Evolutionary conservation across 164 flowering plant genomes (phyloP).

Genomic region (Liquidambar formosana): DNA sequence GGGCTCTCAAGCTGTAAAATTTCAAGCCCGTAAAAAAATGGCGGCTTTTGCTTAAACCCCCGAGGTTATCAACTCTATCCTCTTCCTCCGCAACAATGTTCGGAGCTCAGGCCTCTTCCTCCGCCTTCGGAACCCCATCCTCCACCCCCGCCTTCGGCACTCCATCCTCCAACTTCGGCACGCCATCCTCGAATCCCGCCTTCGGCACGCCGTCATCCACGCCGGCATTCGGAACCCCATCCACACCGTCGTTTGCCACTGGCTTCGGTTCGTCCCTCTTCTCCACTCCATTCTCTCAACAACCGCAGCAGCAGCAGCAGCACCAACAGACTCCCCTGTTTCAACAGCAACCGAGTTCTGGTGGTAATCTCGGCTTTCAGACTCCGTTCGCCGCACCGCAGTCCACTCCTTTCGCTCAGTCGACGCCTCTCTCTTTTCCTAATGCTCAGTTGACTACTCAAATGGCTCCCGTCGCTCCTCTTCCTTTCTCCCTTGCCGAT

Average conservation of each 20-base stretch:
- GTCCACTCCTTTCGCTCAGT: conserved; percentile 28
- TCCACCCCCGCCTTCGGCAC: too few relatives aligned
- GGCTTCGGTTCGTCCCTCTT: conserved; percentile 68
- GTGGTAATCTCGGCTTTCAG: conserved; percentile 56
- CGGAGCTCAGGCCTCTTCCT: too few relatives aligned
- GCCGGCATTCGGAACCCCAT: conserved; percentile 35
- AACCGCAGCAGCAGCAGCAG: conserved; percentile 25
- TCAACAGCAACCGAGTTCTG: conserved; percentile 42
- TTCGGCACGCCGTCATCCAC: too few relatives aligned
- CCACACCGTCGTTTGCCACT: conserved; percentile 44
- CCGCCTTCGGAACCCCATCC: too few relatives aligned
- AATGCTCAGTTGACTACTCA: conserved; percentile 82
- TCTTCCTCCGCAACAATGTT: too few relatives aligned
- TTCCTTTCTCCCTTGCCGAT: conserved; percentile 90
- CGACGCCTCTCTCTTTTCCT: conserved; percentile 22
- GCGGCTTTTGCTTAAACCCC: too few relatives aligned
- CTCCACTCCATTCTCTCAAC: conserved; percentile 66
- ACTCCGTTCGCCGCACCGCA: conserved; percentile 41
- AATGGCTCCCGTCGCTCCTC: conserved; percentile 96
- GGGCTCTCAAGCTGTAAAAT: too few relatives aligned
- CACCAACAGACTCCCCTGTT: conserved; percentile 44
- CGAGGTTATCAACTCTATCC: too few relatives aligned
- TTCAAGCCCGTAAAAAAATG: too few relatives aligned
- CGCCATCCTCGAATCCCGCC: too few relatives aligned
- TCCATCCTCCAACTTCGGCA: too few relatives aligned